Base-by-base conservation (phyloP, 2,329 filamentous ascomycete species). In the Exophiala calicioides region DNA sequence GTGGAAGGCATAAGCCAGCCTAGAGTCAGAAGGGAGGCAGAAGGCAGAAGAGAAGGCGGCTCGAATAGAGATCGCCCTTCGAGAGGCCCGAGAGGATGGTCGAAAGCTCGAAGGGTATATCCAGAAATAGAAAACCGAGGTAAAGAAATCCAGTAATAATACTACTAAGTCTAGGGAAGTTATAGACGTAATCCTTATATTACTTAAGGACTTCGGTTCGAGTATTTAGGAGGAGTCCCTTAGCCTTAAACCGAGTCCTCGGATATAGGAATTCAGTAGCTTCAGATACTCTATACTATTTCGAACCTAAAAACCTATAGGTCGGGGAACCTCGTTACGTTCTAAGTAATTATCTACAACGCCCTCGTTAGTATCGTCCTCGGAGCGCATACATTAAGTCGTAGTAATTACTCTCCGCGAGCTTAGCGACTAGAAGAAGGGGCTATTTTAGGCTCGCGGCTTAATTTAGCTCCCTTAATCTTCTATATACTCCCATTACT, bases 201-300 rank as follows among this genome's bases (percentile, higher is more conserved):
- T 46, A 20, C 43, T 46, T 19, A 46, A 46, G 43, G 43, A 39
- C 34, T 46, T 46, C 43, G 43, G 34, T 46, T 46, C 43, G 35
- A 46, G 35, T 23, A 37, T 44, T 44, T 16, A 44, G 40, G 3
- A 35, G 40, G 30, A 35, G 31, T n/a, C 40, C 40, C n/a, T 44
- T 29, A 15, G 40, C 40, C 40, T 44, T 12, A n/a, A 35, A 44
- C 40, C 19, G 16, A 44, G 20, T 44, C 40, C 40, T 44, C 30
- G 3, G n/a, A 44, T 18, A 44, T 44, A 35, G 40, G 20, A 44
- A 35, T 44, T 35, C 20, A 44, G 31, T 12, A 44, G 19, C 31
- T 27, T 44, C 15, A 44, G 9, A 44, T 35, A 34, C n/a, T 44
- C 36, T 44, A 16, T 31, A 35, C 40, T 44, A 26, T 44, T 44